Conservation (phyloP, 768 basidiomycete genomes). For the Tylopilus vinaceipallidus region DNA sequence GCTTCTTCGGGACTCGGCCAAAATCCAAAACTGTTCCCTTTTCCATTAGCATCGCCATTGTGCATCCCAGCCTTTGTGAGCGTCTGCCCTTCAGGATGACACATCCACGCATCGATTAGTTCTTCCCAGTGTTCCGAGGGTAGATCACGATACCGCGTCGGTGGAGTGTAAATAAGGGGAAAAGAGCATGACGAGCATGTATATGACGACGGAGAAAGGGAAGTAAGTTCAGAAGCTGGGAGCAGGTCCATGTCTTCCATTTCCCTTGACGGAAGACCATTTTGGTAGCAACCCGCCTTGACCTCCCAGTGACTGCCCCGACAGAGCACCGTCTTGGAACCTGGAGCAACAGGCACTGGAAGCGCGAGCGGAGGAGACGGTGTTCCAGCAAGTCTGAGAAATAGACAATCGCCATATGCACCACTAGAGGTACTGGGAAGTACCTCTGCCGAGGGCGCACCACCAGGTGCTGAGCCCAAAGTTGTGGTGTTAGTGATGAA, state of each 20-base stretch:
- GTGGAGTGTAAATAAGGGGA: conserved; percentile 55
- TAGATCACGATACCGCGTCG: conserved; percentile 71
- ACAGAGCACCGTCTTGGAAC: conserved; percentile 56
- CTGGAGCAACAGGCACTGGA: conserved; percentile 55
- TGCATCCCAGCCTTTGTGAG: conserved; percentile 52
- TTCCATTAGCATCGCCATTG: neutral
- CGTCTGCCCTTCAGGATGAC: conserved; percentile 80
- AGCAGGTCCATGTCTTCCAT: conserved; percentile 46
- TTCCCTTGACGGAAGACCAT: conserved; percentile 8
- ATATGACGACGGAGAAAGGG: conserved; percentile 60
- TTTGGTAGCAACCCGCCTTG: conserved; percentile 50
- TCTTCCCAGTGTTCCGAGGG: conserved; percentile 98
- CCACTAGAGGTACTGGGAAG: conserved; percentile 44
- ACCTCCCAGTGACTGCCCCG: conserved; percentile 67
- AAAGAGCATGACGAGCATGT: conserved; percentile 79
- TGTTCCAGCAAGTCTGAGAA: conserved; percentile 58
- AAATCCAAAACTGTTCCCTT: conserved; percentile 52
- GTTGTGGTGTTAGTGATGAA: conserved; percentile 48
- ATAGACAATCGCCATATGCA: conserved; percentile 49
- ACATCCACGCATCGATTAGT: conserved; percentile 98
- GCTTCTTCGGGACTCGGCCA: conserved; percentile 75
- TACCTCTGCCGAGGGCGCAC: conserved; percentile 59
- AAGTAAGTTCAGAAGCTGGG: conserved; percentile 63
- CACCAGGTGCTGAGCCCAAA: conserved; percentile 35
- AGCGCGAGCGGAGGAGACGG: conserved; percentile 57